These are phyloP conservation scores for Boletus rubropictus DNA, from an alignment of 768 basidiomycete species.

Conservation along the genomic window DNA sequence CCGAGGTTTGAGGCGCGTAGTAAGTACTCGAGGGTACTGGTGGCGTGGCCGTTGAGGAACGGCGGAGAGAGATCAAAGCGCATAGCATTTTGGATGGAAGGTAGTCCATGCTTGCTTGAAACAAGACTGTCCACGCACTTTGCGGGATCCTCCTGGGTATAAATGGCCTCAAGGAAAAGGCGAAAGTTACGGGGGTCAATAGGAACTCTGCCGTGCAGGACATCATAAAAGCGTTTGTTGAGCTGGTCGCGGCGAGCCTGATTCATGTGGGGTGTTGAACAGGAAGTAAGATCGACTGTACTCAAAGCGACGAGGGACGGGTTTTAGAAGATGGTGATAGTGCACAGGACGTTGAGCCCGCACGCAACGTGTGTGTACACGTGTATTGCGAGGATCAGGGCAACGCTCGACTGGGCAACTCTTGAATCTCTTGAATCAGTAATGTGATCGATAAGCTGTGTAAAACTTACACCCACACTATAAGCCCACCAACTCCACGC, in stretches of 20 bases:
- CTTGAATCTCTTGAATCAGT: neutral
- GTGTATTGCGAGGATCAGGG: neutral
- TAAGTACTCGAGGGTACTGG: slow-evolving; percentile 36
- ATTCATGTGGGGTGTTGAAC: slow-evolving; percentile 5
- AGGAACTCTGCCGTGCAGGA: slow-evolving; percentile 28
- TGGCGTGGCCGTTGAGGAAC: slow-evolving; percentile 42
- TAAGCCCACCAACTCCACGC: neutral
- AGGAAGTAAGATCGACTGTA: neutral
- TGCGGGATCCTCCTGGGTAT: slow-evolving; percentile 35
- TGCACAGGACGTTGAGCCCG: slow-evolving; percentile 6
- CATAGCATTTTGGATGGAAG: slow-evolving; percentile 40
- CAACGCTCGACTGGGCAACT: slow-evolving; percentile 1
- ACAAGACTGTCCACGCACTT: slow-evolving; percentile 37
- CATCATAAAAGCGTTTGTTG: slow-evolving; percentile 31
- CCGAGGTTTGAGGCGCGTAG: slow-evolving; percentile 35
- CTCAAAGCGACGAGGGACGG: neutral
- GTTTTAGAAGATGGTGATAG: neutral
- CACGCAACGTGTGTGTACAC: neutral
- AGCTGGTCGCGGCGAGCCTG: slow-evolving; percentile 25
- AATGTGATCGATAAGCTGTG: neutral
- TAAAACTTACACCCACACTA: neutral
- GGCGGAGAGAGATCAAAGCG: slow-evolving; percentile 33
- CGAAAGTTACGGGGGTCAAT: slow-evolving; percentile 21
- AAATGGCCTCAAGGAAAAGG: slow-evolving; percentile 46
- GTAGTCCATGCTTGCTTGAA: slow-evolving; percentile 32